Percentiles rank a stretch among this genome's conserved stretches.
These are phyloP conservation scores for Sistotremastrum suecicum DNA, from an alignment of 768 basidiomycete genomes.

Conservation along the genomic window DNA sequence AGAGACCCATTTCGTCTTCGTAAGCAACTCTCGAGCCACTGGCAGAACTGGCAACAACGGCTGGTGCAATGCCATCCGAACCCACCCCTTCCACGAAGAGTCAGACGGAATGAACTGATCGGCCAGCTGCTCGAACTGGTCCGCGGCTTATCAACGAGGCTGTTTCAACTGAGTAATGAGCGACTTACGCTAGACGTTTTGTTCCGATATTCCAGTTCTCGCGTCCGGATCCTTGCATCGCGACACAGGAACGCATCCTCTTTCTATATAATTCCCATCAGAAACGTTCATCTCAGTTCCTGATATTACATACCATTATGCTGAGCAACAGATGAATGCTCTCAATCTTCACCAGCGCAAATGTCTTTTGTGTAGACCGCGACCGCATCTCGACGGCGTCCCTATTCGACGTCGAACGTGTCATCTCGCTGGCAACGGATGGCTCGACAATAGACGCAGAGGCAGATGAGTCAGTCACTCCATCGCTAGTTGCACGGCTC, in stretches of 20 bases:
- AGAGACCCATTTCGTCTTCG: slow-evolving; percentile 61
- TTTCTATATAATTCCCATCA: slow-evolving; percentile 20
- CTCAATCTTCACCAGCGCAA: slow-evolving; percentile 56
- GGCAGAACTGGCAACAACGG: slow-evolving; percentile 65
- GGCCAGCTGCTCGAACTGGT: slow-evolving; percentile 64
- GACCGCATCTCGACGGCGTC: slow-evolving; percentile 75
- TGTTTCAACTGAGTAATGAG: slow-evolving; percentile 3
- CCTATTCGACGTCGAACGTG: slow-evolving; percentile 14
- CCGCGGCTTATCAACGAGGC: not conserved
- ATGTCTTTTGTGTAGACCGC: slow-evolving; percentile 71
- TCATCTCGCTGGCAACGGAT: no score
- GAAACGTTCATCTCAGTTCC: no score
- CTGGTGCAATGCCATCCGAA: slow-evolving; percentile 73
- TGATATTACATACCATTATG: slow-evolving; percentile 29
- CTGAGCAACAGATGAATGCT: slow-evolving; percentile 65
- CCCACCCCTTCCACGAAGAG: slow-evolving; percentile 69
- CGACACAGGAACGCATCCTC: slow-evolving; percentile 76
- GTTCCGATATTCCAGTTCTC: slow-evolving; percentile 68
- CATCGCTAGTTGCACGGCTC: no score
- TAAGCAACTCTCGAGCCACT: slow-evolving; percentile 62
- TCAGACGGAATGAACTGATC: slow-evolving; percentile 70
- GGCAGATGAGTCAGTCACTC: no score
- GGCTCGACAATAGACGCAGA: no score
- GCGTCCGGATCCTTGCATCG: slow-evolving; percentile 66
- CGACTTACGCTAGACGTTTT: slow-evolving; percentile 66